Evolutionary conservation across 23 red algal species (phyloP), one percentile per base, ranked within the genome.

Genomic region (Gracilaria gracilis): DNA sequence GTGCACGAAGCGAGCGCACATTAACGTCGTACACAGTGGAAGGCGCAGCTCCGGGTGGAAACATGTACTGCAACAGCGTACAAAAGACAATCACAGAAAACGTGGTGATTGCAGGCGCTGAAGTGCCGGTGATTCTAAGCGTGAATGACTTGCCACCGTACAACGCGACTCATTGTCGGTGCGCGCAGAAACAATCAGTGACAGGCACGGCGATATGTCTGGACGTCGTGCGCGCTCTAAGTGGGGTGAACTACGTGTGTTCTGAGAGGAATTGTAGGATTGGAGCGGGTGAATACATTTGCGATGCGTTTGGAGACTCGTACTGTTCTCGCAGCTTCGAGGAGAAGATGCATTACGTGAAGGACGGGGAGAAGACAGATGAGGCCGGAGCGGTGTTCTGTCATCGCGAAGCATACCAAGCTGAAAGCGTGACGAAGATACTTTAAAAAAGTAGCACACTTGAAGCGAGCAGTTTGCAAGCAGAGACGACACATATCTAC

Each of bases 161-260:
- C 57, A 90, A 79, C 31, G 71, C 87, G 4, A 90, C 87, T 7
- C 71, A 90, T 50, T 90, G 87, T 75, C 28, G 73, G 13, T 90
- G 87, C 53, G 57, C 87, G 3, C 23, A 36, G 40, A 87, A 75
- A 49, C 65, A 51, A 28, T 38, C 64, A 4, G 67, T 87, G 27
- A 54, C 47, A 6, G 66, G 51, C 16, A 20, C n/a, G 0, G 36
- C 84, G 12, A 53, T 23, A 20, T 87, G 84, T 87, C 28, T 87
- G 27, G 84, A 87, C 67, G 24, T 87, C 6, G 33, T 74, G 17
- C 64, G 67, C 17, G 31, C 16, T 36, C 9, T 57, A n/a, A 16
- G 64, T 59, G 47, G 51, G 5, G 48, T 47, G 12, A 75, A 47
- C 12, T 72, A 54, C 29, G 66, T 74, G 9, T 87, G 84, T 39